These are phyloP conservation scores for Linnemannia elongata DNA, from an alignment of 192 early-diverging fungal species.

Conservation along the genomic window DNA sequence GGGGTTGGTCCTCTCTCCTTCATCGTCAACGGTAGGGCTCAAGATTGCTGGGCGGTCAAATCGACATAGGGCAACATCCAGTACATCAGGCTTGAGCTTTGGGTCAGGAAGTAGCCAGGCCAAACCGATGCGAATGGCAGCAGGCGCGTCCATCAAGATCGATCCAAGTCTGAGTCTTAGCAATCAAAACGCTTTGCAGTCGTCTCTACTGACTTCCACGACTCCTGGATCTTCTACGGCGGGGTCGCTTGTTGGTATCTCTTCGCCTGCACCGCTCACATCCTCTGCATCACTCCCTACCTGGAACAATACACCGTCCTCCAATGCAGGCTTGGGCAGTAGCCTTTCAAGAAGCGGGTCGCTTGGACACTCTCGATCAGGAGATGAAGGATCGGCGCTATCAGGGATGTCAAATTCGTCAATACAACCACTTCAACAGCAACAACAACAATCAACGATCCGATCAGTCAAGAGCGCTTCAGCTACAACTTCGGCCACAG, in stretches of 20 bases:
- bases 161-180: slow-evolving; percentile 13
- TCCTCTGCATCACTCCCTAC: slow-evolving; percentile 1
- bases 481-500: slow-evolving; percentile 6
- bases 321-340: background rate
- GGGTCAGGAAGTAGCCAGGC: background rate
- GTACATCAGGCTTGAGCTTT: slow-evolving; percentile 11
- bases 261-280: background rate
- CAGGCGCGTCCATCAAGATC: slow-evolving; percentile 37
- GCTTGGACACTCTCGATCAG: background rate
- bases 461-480: slow-evolving; percentile 16
- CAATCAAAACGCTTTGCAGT: slow-evolving; percentile 11
- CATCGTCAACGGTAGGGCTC: background rate
- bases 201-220: background rate
- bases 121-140: slow-evolving; percentile 46
- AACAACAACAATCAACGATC: slow-evolving; percentile 9
- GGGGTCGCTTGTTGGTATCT: slow-evolving; percentile 4
- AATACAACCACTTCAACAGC: background rate
- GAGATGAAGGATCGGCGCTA: slow-evolving; percentile 26
- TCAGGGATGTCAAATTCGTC: slow-evolving; percentile 6
- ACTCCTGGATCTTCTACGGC: slow-evolving; percentile 11
- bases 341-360: slow-evolving; percentile 2
- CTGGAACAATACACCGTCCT: background rate
- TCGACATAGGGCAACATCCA: slow-evolving; percentile 19
- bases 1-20: background rate
- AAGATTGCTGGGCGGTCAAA: slow-evolving; percentile 4